phyloP scores from a whole-genome alignment of 495 filamentous ascomycete species.

The Lophiotrema nucula region DNA sequence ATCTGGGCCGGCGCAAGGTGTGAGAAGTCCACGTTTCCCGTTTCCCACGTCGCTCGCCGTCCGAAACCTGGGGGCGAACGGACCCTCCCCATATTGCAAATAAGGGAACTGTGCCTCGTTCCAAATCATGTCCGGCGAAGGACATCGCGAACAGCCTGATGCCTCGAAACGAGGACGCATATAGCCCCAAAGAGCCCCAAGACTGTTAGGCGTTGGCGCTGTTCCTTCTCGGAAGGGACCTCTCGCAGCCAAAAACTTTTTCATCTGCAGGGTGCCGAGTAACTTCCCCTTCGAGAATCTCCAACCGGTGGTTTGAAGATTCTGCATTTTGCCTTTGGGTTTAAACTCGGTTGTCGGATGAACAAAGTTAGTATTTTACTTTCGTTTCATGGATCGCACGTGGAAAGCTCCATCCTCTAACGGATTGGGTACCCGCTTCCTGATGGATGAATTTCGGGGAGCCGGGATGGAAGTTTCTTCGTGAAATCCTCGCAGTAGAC shows the following conservation, averaged over 20 bases:
- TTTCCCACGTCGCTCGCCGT: constrained; percentile 15
- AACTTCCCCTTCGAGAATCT: not conserved
- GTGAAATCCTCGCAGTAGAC: not conserved
- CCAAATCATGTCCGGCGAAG: not conserved
- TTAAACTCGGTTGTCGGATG: not conserved
- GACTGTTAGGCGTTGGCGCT: no score
- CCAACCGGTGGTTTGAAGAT: not conserved
- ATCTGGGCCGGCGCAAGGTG: constrained; percentile 2
- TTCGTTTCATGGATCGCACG: not conserved
- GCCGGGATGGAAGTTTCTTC: not conserved
- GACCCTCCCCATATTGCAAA: not conserved
- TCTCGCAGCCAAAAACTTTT: not conserved
- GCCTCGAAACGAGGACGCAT: not conserved
- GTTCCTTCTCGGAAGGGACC: no score
- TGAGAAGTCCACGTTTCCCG: constrained; percentile 3
- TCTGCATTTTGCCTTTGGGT: not conserved
- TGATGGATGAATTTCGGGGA: not conserved
- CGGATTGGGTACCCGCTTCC: not conserved
- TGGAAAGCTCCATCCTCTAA: not conserved
- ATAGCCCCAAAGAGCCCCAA: constrained; percentile 51
- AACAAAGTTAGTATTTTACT: not conserved
- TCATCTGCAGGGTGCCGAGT: not conserved
- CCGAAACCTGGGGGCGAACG: constrained; percentile 12
- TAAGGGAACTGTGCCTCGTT: not conserved
- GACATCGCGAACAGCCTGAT: not conserved